Evolutionary conservation across 805 yeast genomes (phyloP).

Genomic region (Hanseniaspora mollemarum): DNA sequence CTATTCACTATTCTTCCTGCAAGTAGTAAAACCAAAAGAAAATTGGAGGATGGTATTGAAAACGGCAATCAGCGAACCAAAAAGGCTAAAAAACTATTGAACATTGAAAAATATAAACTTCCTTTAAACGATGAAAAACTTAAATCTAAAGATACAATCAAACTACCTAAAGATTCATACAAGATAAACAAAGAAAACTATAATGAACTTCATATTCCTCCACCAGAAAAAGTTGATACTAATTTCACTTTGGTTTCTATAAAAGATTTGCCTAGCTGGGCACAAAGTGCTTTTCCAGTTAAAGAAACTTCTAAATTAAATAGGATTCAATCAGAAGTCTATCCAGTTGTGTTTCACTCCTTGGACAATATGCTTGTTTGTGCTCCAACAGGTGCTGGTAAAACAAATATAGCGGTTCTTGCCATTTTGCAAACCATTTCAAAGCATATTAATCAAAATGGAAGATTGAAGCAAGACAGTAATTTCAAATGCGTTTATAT

Average conservation of each 20-base stretch:
- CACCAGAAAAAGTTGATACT: constrained; percentile 47
- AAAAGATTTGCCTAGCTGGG: constrained; percentile 67
- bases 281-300: constrained; percentile 59
- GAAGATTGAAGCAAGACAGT: constrained; percentile 37
- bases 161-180: constrained; percentile 73
- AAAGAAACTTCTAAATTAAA: constrained; percentile 58
- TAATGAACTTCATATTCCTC: constrained; percentile 87
- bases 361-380: constrained; percentile 71
- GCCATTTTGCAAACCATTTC: constrained; percentile 55
- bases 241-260: constrained; percentile 42
- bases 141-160: constrained; percentile 55
- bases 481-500: constrained; percentile 60
- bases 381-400: constrained; percentile 99
- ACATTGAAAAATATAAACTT: constrained; percentile 46
- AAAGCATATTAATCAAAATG: constrained; percentile 41
- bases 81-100: neutral
- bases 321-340: constrained; percentile 72
- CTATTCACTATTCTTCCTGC: constrained; percentile 1
- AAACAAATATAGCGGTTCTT: constrained; percentile 90
- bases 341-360: constrained; percentile 58
- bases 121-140: constrained; percentile 67
- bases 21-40: constrained; percentile 2
- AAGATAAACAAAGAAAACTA: constrained; percentile 61
- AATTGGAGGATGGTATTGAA: neutral
- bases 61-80: constrained; percentile 21